phyloP scores from a whole-genome alignment of 352 stramenopile species.

The Pilasporangium apinafurcum region DNA sequence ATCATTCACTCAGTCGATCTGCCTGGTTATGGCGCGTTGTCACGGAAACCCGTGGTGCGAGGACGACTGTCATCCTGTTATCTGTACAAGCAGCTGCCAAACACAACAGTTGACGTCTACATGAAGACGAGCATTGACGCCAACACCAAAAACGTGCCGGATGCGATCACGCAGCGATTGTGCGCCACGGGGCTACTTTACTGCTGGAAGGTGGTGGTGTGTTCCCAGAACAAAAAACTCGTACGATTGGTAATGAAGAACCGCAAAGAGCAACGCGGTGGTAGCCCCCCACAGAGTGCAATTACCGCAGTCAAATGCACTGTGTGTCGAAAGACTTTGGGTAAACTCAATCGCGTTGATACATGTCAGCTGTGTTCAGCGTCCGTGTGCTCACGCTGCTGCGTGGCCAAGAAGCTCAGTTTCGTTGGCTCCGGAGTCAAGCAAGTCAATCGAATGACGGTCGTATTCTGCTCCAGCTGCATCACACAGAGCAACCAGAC shows the following conservation, averaged over 20 bases:
- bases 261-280: too few relatives aligned
- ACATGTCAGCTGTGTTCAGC: constrained; percentile 4
- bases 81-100: constrained; percentile 6
- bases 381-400: constrained; percentile 6
- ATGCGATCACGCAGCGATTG: not conserved
- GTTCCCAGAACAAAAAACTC: constrained; percentile 1
- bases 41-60: not conserved
- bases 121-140: constrained; percentile 25
- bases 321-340: constrained; percentile 6
- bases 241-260: too few relatives aligned
- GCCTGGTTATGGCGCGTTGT: constrained; percentile 3
- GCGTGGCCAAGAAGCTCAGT: constrained; percentile 6
- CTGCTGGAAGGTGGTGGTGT: not conserved
- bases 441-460: constrained; percentile 10
- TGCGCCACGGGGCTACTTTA: not conserved
- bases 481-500: constrained; percentile 13
- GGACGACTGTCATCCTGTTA: constrained; percentile 1
- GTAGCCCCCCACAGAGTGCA: too few relatives aligned
- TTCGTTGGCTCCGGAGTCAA: too few relatives aligned
- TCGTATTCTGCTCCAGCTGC: constrained; percentile 25
- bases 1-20: constrained; percentile 23
- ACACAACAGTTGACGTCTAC: constrained; percentile 8
- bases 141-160: constrained; percentile 14
- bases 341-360: constrained; percentile 1
- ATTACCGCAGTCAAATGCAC: too few relatives aligned